Evolutionary conservation across 345 rosid species (phyloP).

Genomic region (Syzygium grande): DNA sequence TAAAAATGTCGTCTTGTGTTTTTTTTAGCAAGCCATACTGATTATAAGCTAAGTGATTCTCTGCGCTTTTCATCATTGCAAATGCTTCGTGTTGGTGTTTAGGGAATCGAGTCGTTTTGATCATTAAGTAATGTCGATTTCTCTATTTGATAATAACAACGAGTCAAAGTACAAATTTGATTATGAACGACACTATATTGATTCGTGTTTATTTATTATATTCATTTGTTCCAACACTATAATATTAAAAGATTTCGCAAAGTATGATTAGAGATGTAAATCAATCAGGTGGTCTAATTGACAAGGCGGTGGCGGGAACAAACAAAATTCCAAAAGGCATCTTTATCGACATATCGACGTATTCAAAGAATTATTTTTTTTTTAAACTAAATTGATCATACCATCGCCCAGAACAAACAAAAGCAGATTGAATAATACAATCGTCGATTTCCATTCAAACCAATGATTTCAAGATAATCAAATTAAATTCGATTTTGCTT

Average conservation of each 20-base stretch:
- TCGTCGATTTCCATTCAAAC: not conserved
- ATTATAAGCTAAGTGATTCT: not conserved
- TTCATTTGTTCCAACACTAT: rapidly evolving
- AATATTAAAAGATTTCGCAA: rapidly evolving
- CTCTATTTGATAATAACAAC: not conserved
- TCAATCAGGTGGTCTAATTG: not conserved
- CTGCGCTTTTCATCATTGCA: rapidly evolving
- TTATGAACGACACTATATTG: rapidly evolving
- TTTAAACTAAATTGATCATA: not conserved
- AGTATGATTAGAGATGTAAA: not conserved
- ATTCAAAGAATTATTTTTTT: not conserved
- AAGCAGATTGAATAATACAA: not conserved
- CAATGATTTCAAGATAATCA: not conserved
- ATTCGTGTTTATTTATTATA: rapidly evolving
- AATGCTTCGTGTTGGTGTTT: rapidly evolving
- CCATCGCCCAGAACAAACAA: not conserved
- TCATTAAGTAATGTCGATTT: rapidly evolving
- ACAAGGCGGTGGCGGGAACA: not conserved
- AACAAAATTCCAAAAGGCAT: not conserved
- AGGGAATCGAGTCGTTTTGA: rapidly evolving
- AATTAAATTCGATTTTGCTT: not conserved
- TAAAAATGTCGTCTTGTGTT: not conserved
- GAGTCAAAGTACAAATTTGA: rapidly evolving
- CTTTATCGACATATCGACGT: not conserved
- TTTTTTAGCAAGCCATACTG: rapidly evolving